phyloP scores from a whole-genome alignment of 2,329 filamentous ascomycete genomes.

The Talaromyces sp. region DNA sequence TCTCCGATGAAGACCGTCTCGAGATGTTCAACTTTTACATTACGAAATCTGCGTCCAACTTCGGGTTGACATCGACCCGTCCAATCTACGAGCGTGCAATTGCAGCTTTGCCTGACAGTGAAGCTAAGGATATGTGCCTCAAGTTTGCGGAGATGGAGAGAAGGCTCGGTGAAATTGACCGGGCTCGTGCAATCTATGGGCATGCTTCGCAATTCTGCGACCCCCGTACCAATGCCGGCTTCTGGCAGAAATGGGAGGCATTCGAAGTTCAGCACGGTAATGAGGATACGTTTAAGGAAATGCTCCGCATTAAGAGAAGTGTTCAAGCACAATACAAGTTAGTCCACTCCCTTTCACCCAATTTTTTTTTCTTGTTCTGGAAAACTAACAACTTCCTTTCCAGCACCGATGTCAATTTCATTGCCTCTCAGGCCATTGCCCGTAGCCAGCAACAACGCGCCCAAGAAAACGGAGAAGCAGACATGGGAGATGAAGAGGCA shows the following conservation, averaged over 20 bases:
- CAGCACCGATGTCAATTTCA: constrained; percentile 93
- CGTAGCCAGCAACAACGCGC: constrained; percentile 62
- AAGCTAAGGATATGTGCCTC: constrained; percentile 96
- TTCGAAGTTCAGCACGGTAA: constrained; percentile 98
- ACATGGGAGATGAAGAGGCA: constrained; percentile 37
- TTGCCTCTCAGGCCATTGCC: constrained; percentile 89
- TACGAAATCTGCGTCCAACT: constrained; percentile 96
- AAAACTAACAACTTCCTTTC: constrained; percentile 24
- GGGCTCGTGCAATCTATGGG: constrained; percentile 90
- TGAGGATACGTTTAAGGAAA: constrained; percentile 99
- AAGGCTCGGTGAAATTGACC: constrained; percentile 85
- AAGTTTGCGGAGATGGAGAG: constrained; percentile 98
- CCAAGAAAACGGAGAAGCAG: constrained; percentile 29
- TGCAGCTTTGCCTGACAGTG: constrained; percentile 82
- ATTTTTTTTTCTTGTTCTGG: not conserved
- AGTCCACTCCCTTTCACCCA: constrained; percentile 20
- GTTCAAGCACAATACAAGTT: constrained; percentile 96
- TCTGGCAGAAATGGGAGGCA: constrained; percentile 95
- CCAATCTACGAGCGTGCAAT: constrained; percentile 97
- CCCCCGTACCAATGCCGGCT: constrained; percentile 79
- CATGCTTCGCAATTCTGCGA: constrained; percentile 98
- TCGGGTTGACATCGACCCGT: constrained; percentile 88
- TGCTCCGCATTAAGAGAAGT: constrained; percentile 94
- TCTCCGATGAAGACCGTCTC: constrained; percentile 87
- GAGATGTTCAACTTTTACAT: constrained; percentile 99